Percentiles rank a stretch among this genome's conserved stretches.
These are phyloP conservation scores for Ascochyta lentis DNA, from an alignment of 2,329 filamentous ascomycete genomes.

Conservation along the genomic window DNA sequence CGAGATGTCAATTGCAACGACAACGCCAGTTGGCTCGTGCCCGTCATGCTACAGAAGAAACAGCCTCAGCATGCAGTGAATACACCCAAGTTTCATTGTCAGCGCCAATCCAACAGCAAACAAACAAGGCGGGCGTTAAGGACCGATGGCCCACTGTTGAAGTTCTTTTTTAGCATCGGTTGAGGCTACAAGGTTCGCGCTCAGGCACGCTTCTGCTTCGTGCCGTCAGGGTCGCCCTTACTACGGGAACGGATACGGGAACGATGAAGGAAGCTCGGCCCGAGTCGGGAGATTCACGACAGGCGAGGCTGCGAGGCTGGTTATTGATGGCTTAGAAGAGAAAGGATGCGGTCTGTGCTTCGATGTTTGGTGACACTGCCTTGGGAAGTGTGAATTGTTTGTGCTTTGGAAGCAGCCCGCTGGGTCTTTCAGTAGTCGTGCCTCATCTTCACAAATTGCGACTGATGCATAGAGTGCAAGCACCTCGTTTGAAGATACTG, in stretches of 20 bases:
- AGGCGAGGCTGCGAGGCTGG: constrained; percentile 13
- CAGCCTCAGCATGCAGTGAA: not conserved
- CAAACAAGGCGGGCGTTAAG: not conserved
- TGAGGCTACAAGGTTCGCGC: not conserved
- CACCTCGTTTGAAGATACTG: not conserved
- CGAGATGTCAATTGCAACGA: not conserved
- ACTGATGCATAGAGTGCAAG: not conserved
- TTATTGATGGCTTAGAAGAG: constrained; percentile 15
- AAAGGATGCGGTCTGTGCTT: constrained; percentile 9
- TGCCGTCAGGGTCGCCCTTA: constrained; percentile 12
- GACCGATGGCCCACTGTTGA: not conserved
- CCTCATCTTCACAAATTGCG: not conserved
- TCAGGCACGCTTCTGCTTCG: constrained; percentile 5
- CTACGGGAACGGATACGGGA: constrained; percentile 14
- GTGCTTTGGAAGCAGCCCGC: not conserved
- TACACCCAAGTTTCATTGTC: not conserved
- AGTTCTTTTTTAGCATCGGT: constrained; percentile 4
- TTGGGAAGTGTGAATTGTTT: constrained; percentile 3
- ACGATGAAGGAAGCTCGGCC: constrained; percentile 17
- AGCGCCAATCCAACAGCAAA: not conserved
- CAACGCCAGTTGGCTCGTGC: not conserved
- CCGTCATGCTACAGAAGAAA: not conserved
- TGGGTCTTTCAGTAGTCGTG: not conserved
- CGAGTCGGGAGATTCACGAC: constrained; percentile 18
- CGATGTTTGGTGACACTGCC: constrained; percentile 15